Evolutionary conservation across 2,329 filamentous ascomycete species (phyloP), one percentile per base, ranked within the genome.

Genomic region (Fusarium sp.): DNA sequence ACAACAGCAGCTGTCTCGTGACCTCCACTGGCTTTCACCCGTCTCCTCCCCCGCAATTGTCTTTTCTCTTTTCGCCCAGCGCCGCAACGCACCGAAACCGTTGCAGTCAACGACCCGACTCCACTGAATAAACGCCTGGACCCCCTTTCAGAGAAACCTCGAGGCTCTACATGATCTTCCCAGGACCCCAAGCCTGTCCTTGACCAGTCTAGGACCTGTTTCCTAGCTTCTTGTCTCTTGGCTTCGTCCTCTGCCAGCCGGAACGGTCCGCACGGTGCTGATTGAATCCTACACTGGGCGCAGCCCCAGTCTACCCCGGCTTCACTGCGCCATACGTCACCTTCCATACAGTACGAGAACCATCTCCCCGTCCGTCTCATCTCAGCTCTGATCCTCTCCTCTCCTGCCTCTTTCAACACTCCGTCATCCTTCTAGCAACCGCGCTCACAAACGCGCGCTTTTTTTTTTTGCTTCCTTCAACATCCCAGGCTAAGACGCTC

Each of bases 1-100:
- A 43, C 23, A 43, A 50, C 44, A 39, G 3, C 8, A 34, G 37
- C 39, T 36, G 55, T 54, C 50, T 59, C 43, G 41, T 57, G 23
- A 44, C 13, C 41, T 54, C n/a, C n/a, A n/a, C n/a, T 30, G 34
- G 18, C 40, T 18, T 39, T 48, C 4, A 46, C 27, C 23, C 48
- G 52, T 39, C 56, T 58, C 62, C 62, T 64, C 48, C 68, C 68
- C 68, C 64, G 48, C 67, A 71, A 71, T 71, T 28, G 36, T 62
- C 64, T 71, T 71, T 41, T 52, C 63, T 56, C 37, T 56, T 70
- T 60, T 11, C 37, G 41, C 44, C 13, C 48, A 47, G 23, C 46
- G 65, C 40, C 41, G 40, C 34, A n/a, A 37, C 13, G 52, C 18
- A 55, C 30, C 51, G 43, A 16, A 16, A 54, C 34, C 28, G 40